Evolutionary conservation across 129 eudicot species (phyloP).

Genomic region (Mikania micrantha): DNA sequence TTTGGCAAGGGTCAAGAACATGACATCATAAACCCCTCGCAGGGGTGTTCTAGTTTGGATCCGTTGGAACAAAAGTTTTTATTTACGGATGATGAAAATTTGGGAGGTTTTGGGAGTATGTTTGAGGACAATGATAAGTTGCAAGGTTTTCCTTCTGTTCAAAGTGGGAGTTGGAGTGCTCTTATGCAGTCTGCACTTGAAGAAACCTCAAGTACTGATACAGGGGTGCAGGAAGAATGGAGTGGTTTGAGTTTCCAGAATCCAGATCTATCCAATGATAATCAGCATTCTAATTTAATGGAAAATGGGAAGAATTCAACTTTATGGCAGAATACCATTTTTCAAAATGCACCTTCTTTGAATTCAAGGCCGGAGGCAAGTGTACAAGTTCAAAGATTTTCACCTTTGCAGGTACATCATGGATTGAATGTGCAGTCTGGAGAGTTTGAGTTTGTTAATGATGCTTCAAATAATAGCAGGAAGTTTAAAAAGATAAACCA

Average conservation of each 20-base stretch:
- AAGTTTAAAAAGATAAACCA: conserved; percentile 29
- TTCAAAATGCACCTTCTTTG: conserved; percentile 29
- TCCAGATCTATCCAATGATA: conserved; percentile 41
- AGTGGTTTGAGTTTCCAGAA: conserved; percentile 72
- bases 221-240: conserved; percentile 75
- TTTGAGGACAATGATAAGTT: conserved; percentile 30
- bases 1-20: conserved; percentile 36
- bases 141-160: conserved; percentile 42
- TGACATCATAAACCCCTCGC: conserved; percentile 29
- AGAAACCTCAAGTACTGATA: conserved; percentile 73
- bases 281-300: conserved; percentile 32
- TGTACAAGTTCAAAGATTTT: conserved; percentile 31
- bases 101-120: conserved; percentile 43
- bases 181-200: conserved; percentile 86
- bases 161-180: conserved; percentile 91
- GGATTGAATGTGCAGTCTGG: conserved; percentile 18
- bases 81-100: conserved; percentile 47
- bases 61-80: conserved; percentile 71
- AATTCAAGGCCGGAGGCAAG: conserved; percentile 29
- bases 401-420: conserved; percentile 31
- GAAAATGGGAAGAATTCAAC: conserved; percentile 39
- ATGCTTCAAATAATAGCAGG: conserved; percentile 21
- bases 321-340: conserved; percentile 43
- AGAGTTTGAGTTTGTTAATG: conserved; percentile 16
- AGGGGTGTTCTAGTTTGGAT: conserved; percentile 41